A percentile compares a stretch with the other conserved stretches of the same genome.
Conservation (phyloP, 2,329 filamentous ascomycete genomes). For the Cytospora schulzeri region DNA sequence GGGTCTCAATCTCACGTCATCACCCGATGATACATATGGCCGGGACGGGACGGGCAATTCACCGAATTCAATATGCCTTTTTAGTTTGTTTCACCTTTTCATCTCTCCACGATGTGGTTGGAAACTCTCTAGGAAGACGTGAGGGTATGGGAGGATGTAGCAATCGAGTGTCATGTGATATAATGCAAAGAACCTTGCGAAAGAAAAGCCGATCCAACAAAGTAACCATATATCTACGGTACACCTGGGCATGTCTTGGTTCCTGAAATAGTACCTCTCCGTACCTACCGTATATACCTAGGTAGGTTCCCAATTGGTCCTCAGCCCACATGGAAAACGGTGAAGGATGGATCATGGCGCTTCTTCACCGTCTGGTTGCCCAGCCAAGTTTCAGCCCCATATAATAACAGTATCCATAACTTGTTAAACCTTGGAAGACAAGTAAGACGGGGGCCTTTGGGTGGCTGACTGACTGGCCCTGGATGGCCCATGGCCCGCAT, state of each 20-base stretch:
- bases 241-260: slow-evolving; percentile 8
- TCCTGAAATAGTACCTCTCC: background rate
- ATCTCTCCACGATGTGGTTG: background rate
- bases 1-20: slow-evolving; percentile 11
- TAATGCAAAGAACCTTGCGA: no score
- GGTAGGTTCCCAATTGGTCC: no score
- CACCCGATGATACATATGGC: background rate
- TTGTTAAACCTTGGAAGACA: no score
- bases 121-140: background rate
- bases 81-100: background rate
- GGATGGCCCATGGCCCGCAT: slow-evolving; percentile 6
- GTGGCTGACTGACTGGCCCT: background rate
- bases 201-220: no score
- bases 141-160: background rate
- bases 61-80: background rate
- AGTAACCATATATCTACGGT: no score
- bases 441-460: background rate
- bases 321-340: no score
- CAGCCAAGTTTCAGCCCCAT: slow-evolving; percentile 18
- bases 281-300: no score
- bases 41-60: background rate
- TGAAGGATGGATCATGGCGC: no score
- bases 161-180: background rate
- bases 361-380: slow-evolving; percentile 12
- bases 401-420: background rate